Percentiles rank a stretch among this genome's conserved stretches.
These are phyloP conservation scores for Aspergillus udagawae DNA, from an alignment of 2,329 filamentous ascomycete genomes.

Conservation along the genomic window DNA sequence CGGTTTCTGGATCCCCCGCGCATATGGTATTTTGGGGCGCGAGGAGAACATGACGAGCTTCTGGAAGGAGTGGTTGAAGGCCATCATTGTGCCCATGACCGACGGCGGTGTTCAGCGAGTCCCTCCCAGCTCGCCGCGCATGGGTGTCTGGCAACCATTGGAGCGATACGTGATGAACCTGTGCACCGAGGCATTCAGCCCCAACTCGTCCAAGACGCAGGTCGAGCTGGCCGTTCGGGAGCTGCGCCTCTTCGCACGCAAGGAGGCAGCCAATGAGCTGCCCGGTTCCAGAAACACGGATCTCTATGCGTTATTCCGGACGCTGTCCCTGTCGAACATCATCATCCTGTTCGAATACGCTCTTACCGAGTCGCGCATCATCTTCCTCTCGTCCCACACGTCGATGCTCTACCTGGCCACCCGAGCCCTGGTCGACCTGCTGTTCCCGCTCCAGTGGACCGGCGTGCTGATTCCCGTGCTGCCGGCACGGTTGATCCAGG, in stretches of 20 bases:
- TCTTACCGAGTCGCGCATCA: constrained; percentile 88
- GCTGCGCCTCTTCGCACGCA: constrained; percentile 83
- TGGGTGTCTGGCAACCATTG: constrained; percentile 92
- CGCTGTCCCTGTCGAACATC: constrained; percentile 85
- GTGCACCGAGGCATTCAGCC: constrained; percentile 90
- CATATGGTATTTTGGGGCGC: constrained; percentile 86
- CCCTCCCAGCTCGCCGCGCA: constrained; percentile 80
- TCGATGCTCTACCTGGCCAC: constrained; percentile 94
- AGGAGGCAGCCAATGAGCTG: constrained; percentile 88
- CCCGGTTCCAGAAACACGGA: constrained; percentile 89
- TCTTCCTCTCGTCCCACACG: constrained; percentile 91
- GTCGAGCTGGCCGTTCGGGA: constrained; percentile 89
- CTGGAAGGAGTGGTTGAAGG: constrained; percentile 98
- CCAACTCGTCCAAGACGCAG: constrained; percentile 89
- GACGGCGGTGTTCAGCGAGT: constrained; percentile 79
- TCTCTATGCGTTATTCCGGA: constrained; percentile 87
- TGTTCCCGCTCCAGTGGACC: constrained; percentile 90
- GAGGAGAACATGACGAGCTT: constrained; percentile 81
- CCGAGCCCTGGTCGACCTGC: constrained; percentile 74
- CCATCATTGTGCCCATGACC: constrained; percentile 91
- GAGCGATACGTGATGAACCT: constrained; percentile 97
- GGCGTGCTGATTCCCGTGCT: constrained; percentile 92
- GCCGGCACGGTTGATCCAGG: constrained; percentile 80
- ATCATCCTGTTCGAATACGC: constrained; percentile 90
- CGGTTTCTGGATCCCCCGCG: constrained; percentile 89